phyloP scores from a whole-genome alignment of 352 stramenopile genomes.

The Pythium phragmitis region DNA sequence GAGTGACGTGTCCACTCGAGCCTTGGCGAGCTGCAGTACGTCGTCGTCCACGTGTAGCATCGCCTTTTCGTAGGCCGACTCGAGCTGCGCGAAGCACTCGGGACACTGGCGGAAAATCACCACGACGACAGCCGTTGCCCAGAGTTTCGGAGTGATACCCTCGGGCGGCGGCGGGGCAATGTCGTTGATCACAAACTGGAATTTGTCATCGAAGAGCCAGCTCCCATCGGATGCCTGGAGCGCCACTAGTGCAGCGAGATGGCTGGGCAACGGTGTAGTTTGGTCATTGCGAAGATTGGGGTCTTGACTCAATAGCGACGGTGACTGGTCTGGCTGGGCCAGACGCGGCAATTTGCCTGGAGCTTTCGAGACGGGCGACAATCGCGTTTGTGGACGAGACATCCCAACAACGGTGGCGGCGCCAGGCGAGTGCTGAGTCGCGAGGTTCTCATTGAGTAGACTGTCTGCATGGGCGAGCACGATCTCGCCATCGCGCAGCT shows the following conservation, averaged over 20 bases:
- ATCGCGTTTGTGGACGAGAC: not conserved
- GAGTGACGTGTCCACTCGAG: constrained; percentile 40
- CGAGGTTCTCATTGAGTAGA: constrained; percentile 13
- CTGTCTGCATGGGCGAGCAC: constrained; percentile 17
- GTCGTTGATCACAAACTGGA: constrained; percentile 53
- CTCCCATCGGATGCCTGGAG: constrained; percentile 64
- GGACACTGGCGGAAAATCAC: constrained; percentile 56
- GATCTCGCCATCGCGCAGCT: constrained; percentile 39
- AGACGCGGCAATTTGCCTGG: not conserved
- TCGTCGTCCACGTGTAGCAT: constrained; percentile 64
- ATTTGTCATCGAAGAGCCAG: constrained; percentile 57
- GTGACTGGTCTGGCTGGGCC: not conserved
- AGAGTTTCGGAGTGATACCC: constrained; percentile 52
- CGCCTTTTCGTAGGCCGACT: constrained; percentile 52
- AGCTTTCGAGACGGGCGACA: not conserved
- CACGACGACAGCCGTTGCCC: constrained; percentile 58
- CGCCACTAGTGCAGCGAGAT: constrained; percentile 42
- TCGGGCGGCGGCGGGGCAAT: constrained; percentile 39
- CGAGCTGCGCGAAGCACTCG: constrained; percentile 57
- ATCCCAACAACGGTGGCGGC: not conserved
- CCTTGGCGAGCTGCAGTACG: constrained; percentile 42
- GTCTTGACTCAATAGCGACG: not conserved
- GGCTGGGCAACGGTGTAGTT: constrained; percentile 25
- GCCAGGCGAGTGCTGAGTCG: not conserved
- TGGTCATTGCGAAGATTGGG: not conserved